Evolutionary conservation across 176 grass and related monocot genomes (phyloP), one percentile per base, ranked within the genome.

Genomic region (Avena sativa): DNA sequence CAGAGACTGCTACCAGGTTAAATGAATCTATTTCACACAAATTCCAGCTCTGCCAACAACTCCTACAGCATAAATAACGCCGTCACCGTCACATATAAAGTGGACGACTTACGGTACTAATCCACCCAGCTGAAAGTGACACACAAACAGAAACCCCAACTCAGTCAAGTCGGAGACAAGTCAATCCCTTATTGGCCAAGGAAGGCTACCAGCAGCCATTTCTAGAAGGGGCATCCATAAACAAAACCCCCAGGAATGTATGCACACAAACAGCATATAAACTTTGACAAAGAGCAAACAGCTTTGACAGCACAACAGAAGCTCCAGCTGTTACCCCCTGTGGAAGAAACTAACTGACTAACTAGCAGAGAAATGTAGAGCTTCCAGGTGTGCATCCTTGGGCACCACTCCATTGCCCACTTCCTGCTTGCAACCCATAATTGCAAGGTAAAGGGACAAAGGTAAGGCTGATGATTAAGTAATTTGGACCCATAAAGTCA

Each of bases 331-430:
- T 48, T 72, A 52, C 55, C 38, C 63, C 21, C 64, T 65, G 76
- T 70, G 34, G 20, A 40, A 40, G 6, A 40, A 88, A 78, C 58
- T 74, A 87, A 81, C 58, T 74, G 84, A 81, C 38, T 40, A 40
- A 40, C 38, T 40, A 70, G 50, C 3, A 61, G 59, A 80, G 81
- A 2, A 71, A 81, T 81, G 28, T 17, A 60, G 80, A 53, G 76
- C 59, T 46, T 77, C 73, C 77, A 91, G 12, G 78, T 81, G 77
- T 61, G 53, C 59, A 88, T 78, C 81, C 90, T 91, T 88, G 77
- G 52, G 71, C 70, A 62, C 52, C 77, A 91, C 77, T 71, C 44
- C 53, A 62, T 53, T 71, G 15, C 25, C 60, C 70, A 88, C n/a
- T 81, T 72, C 70, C 82, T 85, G 40, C 63, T 78, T 82, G 77